Conservation (phyloP, 2,329 filamentous ascomycete genomes). For the Dactylonectria estremocensis region DNA sequence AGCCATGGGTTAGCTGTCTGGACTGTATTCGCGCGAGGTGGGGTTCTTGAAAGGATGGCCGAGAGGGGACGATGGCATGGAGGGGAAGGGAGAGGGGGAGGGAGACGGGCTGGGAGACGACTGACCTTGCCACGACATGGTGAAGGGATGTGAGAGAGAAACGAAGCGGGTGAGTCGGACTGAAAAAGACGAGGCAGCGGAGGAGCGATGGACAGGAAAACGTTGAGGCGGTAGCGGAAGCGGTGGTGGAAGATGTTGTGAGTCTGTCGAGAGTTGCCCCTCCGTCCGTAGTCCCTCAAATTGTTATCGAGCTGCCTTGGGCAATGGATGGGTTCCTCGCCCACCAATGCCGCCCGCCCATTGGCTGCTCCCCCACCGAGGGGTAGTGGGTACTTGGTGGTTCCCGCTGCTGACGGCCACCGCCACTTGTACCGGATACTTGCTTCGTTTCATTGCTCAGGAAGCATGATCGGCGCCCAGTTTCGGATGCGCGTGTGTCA, state of each 20-base stretch:
- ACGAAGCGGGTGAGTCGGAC: slow-evolving; percentile 19
- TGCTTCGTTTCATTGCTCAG: slow-evolving; percentile 1
- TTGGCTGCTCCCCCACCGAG: slow-evolving; percentile 21
- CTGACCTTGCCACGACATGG: slow-evolving; percentile 84
- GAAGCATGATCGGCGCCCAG: slow-evolving; percentile 13
- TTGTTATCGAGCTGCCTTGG: slow-evolving; percentile 27
- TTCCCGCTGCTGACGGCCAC: slow-evolving; percentile 4
- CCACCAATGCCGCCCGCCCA: slow-evolving; percentile 19
- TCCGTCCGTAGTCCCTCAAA: slow-evolving; percentile 26
- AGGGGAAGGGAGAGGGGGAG: slow-evolving; percentile 35
- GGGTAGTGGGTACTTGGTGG: slow-evolving; percentile 28
- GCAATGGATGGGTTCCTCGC: neutral
- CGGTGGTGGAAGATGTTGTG: slow-evolving; percentile 34
- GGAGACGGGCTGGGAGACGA: slow-evolving; percentile 36
- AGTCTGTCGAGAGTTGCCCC: slow-evolving; percentile 38
- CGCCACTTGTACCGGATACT: slow-evolving; percentile 18
- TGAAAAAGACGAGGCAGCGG: slow-evolving; percentile 10
- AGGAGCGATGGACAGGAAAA: slow-evolving; percentile 9
- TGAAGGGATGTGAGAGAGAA: slow-evolving; percentile 48
- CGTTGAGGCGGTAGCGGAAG: slow-evolving; percentile 32
- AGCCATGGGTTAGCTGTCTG: slow-evolving; percentile 32
- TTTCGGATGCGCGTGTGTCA: slow-evolving; percentile 17
- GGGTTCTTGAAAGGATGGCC: slow-evolving; percentile 45
- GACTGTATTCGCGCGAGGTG: slow-evolving; percentile 35
- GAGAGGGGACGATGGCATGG: slow-evolving; percentile 34